Conservation (phyloP, 768 basidiomycete species). For the Dioszegia aurantiaca region DNA sequence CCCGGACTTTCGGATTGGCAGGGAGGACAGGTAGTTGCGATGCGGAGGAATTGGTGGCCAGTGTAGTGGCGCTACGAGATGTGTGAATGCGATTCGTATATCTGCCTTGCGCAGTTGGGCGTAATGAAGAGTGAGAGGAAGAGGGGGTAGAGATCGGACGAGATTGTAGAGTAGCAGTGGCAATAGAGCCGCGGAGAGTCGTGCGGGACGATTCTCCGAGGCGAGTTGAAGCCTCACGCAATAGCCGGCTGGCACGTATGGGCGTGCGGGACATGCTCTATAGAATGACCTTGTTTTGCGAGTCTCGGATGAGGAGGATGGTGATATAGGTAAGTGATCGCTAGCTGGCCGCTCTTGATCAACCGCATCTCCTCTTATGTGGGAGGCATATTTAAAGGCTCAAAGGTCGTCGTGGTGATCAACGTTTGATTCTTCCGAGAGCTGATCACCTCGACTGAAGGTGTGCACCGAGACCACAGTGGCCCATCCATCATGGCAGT, state of each 20-base stretch:
- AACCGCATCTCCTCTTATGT: no score
- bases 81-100: no score
- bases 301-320: not conserved
- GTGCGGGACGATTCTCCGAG: slow-evolving; percentile 8
- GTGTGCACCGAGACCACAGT: no score
- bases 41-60: not conserved
- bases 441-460: no score
- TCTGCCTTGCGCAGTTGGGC: no score
- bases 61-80: slow-evolving; percentile 5
- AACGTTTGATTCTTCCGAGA: no score
- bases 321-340: not conserved
- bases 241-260: not conserved
- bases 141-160: not conserved
- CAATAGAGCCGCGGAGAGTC: not conserved
- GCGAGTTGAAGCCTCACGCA: not conserved
- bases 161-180: slow-evolving; percentile 1
- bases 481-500: no score
- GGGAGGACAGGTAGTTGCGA: not conserved
- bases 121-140: not conserved
- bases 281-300: not conserved
- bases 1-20: slow-evolving; percentile 20
- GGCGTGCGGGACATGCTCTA: slow-evolving; percentile 2
- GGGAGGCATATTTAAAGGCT: no score
- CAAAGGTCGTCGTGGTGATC: no score
- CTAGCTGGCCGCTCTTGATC: not conserved